phyloP scores from a whole-genome alignment of 768 basidiomycete species.

The Panaeolus papilionaceus region DNA sequence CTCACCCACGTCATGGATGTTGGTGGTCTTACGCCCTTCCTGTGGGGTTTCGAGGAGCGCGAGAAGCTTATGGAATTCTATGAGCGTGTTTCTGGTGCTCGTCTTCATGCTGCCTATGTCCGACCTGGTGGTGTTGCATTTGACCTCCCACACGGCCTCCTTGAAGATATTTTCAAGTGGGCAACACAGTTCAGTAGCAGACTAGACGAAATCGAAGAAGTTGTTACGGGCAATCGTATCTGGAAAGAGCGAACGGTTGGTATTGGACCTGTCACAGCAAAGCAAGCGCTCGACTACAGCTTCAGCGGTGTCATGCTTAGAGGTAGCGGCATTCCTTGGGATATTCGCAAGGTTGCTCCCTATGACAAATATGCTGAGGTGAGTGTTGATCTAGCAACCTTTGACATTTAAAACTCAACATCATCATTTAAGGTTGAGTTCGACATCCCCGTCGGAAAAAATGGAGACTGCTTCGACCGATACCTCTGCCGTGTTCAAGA shows the following conservation, averaged over 20 bases:
- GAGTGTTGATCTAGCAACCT: conserved; percentile 21
- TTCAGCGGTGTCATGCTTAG: conserved; percentile 98
- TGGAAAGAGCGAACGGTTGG: conserved; percentile 96
- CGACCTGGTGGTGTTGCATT: conserved; percentile 98
- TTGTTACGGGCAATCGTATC: conserved; percentile 96
- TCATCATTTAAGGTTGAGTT: conserved; percentile 78
- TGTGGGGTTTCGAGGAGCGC: conserved; percentile 99
- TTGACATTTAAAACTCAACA: conserved; percentile 6
- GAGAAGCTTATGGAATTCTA: conserved; percentile 99
- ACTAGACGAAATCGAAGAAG: conserved; percentile 97
- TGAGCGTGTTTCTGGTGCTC: conserved; percentile 97
- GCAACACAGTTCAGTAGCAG: conserved; percentile 91
- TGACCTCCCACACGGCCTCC: conserved; percentile 96
- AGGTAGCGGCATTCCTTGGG: conserved; percentile 95
- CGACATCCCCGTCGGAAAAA: conserved; percentile 94
- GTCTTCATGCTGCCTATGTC: conserved; percentile 96
- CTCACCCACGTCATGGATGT: conserved; percentile 97
- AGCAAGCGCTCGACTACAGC: conserved; percentile 89
- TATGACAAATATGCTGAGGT: conserved; percentile 98
- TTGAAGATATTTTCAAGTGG: conserved; percentile 99
- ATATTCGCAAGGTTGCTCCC: conserved; percentile 87
- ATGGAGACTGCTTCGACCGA: conserved; percentile 98
- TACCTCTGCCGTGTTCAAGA: conserved; percentile 98
- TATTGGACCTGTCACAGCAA: conserved; percentile 89
- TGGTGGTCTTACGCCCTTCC: conserved; percentile 96